phyloP scores from a whole-genome alignment of 2,329 filamentous ascomycete species.

The Talaromyces sp. region DNA sequence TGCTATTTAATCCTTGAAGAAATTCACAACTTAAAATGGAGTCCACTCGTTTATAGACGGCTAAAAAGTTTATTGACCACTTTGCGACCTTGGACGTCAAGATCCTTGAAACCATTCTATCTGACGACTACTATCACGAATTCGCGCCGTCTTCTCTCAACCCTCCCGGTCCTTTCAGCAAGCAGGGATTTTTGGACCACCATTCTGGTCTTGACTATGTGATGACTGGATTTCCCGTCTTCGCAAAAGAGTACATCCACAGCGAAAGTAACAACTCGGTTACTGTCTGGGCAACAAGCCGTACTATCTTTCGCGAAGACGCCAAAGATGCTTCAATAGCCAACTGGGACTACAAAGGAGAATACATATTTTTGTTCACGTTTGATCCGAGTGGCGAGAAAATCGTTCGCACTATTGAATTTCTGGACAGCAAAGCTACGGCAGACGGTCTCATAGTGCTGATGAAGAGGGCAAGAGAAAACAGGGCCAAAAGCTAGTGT shows the following conservation, averaged over 20 bases:
- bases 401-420: conserved; percentile 24
- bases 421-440: conserved; percentile 26
- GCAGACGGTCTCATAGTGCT: conserved; percentile 3
- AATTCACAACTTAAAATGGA: neutral
- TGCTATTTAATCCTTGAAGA: no score
- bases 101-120: neutral
- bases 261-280: conserved; percentile 16
- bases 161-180: neutral
- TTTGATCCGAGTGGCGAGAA: conserved; percentile 23
- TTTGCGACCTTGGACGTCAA: neutral
- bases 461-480: conserved; percentile 5
- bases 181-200: conserved; percentile 11
- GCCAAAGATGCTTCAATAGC: conserved; percentile 16
- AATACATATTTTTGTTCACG: conserved; percentile 28
- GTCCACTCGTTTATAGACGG: neutral
- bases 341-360: conserved; percentile 24
- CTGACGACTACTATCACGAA: neutral
- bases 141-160: neutral
- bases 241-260: conserved; percentile 12
- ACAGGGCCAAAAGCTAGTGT: neutral
- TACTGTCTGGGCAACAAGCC: conserved; percentile 22
- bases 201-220: conserved; percentile 5
- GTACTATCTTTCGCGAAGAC: conserved; percentile 20
- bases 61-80: neutral
- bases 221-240: conserved; percentile 13